Percentiles rank a stretch among this genome's conserved stretches.
These are phyloP conservation scores for Yamagishiella unicocca DNA, from an alignment of 139 green algal species.

Conservation along the genomic window DNA sequence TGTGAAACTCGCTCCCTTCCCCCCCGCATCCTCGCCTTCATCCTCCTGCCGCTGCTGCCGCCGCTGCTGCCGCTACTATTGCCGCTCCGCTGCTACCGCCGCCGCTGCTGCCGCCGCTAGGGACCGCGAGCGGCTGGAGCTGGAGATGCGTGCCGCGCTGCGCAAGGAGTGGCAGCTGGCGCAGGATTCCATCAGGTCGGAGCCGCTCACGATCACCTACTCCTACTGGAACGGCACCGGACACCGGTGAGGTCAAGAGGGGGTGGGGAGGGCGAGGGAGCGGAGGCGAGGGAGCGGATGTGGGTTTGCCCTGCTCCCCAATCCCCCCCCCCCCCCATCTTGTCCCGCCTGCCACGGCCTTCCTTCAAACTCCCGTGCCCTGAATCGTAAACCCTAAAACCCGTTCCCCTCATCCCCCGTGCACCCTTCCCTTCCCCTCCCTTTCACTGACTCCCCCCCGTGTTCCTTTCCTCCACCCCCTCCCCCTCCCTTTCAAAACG, in stretches of 20 bases:
- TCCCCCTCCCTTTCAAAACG: too few relatives aligned
- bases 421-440: not conserved
- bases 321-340: too few relatives aligned
- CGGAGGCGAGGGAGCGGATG: not conserved
- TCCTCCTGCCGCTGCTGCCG: too few relatives aligned
- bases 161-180: conserved; percentile 73
- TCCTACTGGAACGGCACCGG: conserved; percentile 96
- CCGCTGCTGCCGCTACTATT: not conserved
- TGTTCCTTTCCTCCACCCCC: not conserved
- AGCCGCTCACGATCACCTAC: conserved; percentile 95
- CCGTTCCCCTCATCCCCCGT: too few relatives aligned
- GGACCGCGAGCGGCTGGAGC: conserved; percentile 85
- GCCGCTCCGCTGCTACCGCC: not conserved
- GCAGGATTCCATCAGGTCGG: conserved; percentile 83
- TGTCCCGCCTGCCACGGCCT: too few relatives aligned
- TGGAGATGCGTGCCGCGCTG: conserved; percentile 83
- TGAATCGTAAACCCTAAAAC: too few relatives aligned
- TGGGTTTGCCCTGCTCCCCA: too few relatives aligned
- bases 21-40: not conserved
- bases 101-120: not conserved
- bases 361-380: too few relatives aligned
- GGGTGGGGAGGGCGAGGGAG: not conserved
- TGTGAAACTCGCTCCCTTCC: not conserved
- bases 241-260: conserved; percentile 72
- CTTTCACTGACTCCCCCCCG: not conserved